phyloP scores from a whole-genome alignment of 164 flowering plant species.

The Berberis thunbergii region DNA sequence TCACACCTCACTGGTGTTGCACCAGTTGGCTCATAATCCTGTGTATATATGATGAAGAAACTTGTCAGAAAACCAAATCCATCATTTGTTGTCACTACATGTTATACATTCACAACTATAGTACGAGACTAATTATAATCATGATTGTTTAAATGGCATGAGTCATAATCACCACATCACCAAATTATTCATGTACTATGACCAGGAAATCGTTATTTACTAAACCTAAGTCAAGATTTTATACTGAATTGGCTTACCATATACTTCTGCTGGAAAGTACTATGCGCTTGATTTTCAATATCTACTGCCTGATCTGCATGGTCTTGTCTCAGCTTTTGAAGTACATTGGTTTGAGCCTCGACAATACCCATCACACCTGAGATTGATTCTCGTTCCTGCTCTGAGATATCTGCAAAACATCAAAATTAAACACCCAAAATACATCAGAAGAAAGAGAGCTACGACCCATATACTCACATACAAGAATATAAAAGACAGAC shows the following conservation, averaged over 20 bases:
- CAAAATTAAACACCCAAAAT: neutral
- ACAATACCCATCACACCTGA: conserved; percentile 43
- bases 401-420: conserved; percentile 42
- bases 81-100: neutral
- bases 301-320: conserved; percentile 46
- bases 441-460: neutral
- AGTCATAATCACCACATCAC: too few species aligned
- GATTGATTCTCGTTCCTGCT: conserved; percentile 37
- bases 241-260: conserved; percentile 38
- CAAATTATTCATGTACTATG: too few species aligned
- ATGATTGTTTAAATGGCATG: too few species aligned
- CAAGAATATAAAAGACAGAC: too few species aligned
- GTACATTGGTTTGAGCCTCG: conserved; percentile 30
- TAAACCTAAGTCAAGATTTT: too few species aligned
- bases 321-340: conserved; percentile 41
- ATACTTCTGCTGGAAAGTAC: conserved; percentile 53
- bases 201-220: too few species aligned
- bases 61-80: neutral
- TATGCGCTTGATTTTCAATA: conserved; percentile 43
- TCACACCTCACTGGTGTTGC: conserved; percentile 61
- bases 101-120: too few species aligned
- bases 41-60: neutral
- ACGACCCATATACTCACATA: too few species aligned
- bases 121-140: too few species aligned
- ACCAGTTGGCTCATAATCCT: conserved; percentile 96